Conservation (phyloP, 2,329 filamentous ascomycete species). For the Paraphaeosphaeria minitans region DNA sequence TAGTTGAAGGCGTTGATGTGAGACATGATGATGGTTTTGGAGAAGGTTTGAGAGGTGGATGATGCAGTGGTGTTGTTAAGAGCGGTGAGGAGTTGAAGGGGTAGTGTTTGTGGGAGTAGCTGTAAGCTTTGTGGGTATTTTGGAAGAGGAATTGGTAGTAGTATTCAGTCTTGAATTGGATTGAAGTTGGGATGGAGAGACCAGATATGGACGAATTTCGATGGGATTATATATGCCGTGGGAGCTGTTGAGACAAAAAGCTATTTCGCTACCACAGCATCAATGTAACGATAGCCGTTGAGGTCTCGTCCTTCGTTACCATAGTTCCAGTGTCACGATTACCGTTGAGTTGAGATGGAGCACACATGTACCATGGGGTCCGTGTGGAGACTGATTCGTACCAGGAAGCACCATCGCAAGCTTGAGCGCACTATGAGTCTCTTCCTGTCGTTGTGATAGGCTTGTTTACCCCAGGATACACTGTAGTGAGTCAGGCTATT, state of each 20-base stretch:
- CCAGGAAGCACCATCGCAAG: background rate
- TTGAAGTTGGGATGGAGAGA: background rate
- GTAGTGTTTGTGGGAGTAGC: background rate
- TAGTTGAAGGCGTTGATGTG: background rate
- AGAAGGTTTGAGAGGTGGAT: background rate
- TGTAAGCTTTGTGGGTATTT: background rate
- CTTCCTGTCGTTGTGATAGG: background rate
- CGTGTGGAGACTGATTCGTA: background rate
- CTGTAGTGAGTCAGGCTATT: background rate
- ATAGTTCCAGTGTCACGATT: background rate
- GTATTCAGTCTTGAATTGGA: background rate
- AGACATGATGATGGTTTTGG: conserved; percentile 5
- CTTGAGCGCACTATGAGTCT: background rate
- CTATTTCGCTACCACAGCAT: background rate
- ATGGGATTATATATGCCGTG: background rate
- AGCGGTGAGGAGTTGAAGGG: background rate
- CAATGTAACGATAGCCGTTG: background rate
- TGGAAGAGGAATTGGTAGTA: background rate
- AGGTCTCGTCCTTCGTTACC: background rate
- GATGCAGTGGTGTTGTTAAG: background rate
- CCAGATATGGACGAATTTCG: background rate
- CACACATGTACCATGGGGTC: too few species aligned
- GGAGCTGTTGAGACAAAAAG: background rate
- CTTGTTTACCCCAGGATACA: background rate
- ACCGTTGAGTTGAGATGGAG: background rate